phyloP scores from a whole-genome alignment of 2,329 filamentous ascomycete genomes.

The Penicillium sp. region DNA sequence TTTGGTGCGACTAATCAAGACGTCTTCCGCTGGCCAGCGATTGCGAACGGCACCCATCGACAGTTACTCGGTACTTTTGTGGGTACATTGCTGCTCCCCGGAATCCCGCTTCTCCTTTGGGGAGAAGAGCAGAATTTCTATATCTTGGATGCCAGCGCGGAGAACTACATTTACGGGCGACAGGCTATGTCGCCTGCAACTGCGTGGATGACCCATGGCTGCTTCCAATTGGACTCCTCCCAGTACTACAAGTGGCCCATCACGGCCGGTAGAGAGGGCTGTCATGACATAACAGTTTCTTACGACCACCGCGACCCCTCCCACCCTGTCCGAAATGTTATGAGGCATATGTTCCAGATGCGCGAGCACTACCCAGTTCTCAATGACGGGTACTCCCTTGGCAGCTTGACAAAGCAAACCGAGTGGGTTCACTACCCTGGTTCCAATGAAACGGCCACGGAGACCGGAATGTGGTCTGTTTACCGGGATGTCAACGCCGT shows the following conservation, averaged over 20 bases:
- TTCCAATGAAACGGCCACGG: slow-evolving; percentile 46
- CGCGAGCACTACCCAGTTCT: slow-evolving; percentile 50
- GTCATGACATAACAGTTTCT: slow-evolving; percentile 47
- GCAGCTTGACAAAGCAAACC: slow-evolving; percentile 50
- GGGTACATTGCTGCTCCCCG: slow-evolving; percentile 52
- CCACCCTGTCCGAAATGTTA: slow-evolving; percentile 51
- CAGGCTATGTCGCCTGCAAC: slow-evolving; percentile 53
- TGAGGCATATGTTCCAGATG: slow-evolving; percentile 55
- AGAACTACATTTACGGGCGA: slow-evolving; percentile 58
- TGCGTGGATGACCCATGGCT: slow-evolving; percentile 57
- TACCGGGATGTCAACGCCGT: slow-evolving; percentile 42
- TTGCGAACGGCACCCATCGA: slow-evolving; percentile 47
- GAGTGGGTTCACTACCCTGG: slow-evolving; percentile 44
- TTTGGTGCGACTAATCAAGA: slow-evolving; percentile 58
- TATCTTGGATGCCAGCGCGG: slow-evolving; percentile 54
- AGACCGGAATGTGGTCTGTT: slow-evolving; percentile 54
- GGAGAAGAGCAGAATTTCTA: slow-evolving; percentile 60
- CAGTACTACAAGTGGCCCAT: slow-evolving; percentile 53
- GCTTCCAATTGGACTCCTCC: slow-evolving; percentile 49
- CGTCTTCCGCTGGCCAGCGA: slow-evolving; percentile 56
- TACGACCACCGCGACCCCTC: slow-evolving; percentile 56
- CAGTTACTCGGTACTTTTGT: slow-evolving; percentile 52
- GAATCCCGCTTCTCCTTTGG: slow-evolving; percentile 53
- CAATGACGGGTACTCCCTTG: slow-evolving; percentile 50
- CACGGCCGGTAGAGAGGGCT: slow-evolving; percentile 46